These are phyloP conservation scores for Ophiocordyceps sinensis DNA, from an alignment of 2,329 filamentous ascomycete genomes.

Conservation along the genomic window DNA sequence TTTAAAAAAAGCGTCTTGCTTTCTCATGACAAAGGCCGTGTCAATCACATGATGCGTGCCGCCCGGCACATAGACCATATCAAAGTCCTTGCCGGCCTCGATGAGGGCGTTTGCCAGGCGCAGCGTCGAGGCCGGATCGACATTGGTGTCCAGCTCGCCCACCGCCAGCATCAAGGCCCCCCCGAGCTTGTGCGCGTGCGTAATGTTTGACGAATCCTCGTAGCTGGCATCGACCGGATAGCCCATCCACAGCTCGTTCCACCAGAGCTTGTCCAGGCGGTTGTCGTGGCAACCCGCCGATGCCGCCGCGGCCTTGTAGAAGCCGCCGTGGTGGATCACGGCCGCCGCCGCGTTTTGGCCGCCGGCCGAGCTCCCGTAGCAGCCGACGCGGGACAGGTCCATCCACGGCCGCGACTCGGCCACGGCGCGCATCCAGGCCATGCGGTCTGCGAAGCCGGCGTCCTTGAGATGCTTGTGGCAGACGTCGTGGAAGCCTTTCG, in stretches of 20 bases:
- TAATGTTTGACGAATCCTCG: conserved; percentile 12
- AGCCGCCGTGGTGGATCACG: conserved; percentile 12
- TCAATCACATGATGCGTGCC: conserved; percentile 2
- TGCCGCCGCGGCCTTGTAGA: conserved; percentile 14
- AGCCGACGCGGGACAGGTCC: conserved; percentile 13
- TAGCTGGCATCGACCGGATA: conserved; percentile 16
- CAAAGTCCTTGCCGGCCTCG: conserved; percentile 13
- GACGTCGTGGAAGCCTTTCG: conserved; percentile 15
- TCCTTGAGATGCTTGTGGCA: conserved; percentile 16
- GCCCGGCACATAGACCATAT: conserved; percentile 13
- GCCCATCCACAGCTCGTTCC: conserved; percentile 19
- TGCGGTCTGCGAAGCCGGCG: conserved; percentile 14
- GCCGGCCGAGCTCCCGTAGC: conserved; percentile 15
- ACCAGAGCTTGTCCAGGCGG: conserved; percentile 15
- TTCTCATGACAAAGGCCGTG: not conserved
- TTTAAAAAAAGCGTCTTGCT: not conserved
- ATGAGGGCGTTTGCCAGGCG: conserved; percentile 13
- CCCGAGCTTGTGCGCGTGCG: conserved; percentile 12
- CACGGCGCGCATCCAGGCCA: conserved; percentile 14
- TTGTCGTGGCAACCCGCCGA: conserved; percentile 17
- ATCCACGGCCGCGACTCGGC: conserved; percentile 13
- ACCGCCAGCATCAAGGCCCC: conserved; percentile 14
- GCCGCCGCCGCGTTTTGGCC: conserved; percentile 14
- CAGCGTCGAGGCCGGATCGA: conserved; percentile 15
- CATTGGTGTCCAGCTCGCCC: conserved; percentile 14